Conservation (phyloP, 2,329 filamentous ascomycete genomes). For the Daldinia eschscholtzii region DNA sequence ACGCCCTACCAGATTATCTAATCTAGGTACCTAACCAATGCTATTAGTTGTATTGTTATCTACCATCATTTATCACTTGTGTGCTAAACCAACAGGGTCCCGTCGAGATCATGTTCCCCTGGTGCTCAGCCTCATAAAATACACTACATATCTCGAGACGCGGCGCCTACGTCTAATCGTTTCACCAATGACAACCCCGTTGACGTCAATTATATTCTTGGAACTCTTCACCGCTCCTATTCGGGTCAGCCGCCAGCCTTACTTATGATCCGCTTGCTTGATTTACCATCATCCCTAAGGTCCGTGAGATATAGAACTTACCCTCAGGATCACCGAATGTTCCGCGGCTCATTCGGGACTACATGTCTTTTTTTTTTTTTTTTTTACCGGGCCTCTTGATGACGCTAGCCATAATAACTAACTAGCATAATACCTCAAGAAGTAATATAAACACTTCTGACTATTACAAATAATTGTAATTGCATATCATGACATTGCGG, state of each 20-base stretch:
- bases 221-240: conserved; percentile 25
- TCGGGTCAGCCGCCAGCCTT: conserved; percentile 39
- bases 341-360: conserved; percentile 29
- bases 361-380: conserved; percentile 19
- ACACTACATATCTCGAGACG: conserved; percentile 7
- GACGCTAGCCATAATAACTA: conserved; percentile 14
- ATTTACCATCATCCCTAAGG: background rate
- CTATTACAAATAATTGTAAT: conserved; percentile 16
- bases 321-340: conserved; percentile 30
- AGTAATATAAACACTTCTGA: conserved; percentile 15
- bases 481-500: conserved; percentile 16
- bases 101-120: conserved; percentile 18
- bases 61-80: conserved; percentile 11
- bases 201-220: conserved; percentile 22
- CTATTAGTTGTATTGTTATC: background rate
- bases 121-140: conserved; percentile 28
- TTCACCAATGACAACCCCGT: conserved; percentile 18
- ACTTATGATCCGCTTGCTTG: conserved; percentile 30
- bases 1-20: background rate
- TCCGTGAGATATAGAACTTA: conserved; percentile 9
- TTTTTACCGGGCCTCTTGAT: conserved; percentile 13
- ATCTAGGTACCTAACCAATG: background rate
- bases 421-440: conserved; percentile 6
- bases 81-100: conserved; percentile 22
- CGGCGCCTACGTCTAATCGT: conserved; percentile 9